These are phyloP conservation scores for Cucurbita pepo DNA, from an alignment of 306 rosid species.

Conservation along the genomic window DNA sequence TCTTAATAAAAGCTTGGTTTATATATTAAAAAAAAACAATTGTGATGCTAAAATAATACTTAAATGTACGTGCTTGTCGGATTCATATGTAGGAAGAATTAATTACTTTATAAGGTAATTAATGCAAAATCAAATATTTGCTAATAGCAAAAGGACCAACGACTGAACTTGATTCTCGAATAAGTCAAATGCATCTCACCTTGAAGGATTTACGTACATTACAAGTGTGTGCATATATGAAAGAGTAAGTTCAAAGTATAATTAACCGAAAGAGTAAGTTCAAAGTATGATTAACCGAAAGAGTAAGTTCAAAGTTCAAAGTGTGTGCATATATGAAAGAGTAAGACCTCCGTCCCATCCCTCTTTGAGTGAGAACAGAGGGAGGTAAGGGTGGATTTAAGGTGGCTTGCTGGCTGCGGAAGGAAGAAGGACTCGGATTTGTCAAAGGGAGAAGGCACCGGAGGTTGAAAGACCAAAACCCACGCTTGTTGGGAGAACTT, in stretches of 20 bases:
- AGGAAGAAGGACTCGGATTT: too few relatives aligned
- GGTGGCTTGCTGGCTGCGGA: too few relatives aligned
- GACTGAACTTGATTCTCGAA: neutral
- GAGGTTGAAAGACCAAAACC: too few relatives aligned
- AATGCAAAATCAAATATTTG: too few relatives aligned
- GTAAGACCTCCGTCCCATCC: too few relatives aligned
- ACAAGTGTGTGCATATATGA: neutral
- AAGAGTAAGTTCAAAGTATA: neutral
- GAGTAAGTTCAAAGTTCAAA: too few relatives aligned
- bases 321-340: too few relatives aligned
- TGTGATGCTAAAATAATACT: neutral
- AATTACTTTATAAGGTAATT: too few relatives aligned
- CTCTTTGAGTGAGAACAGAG: too few relatives aligned
- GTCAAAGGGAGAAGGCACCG: too few relatives aligned
- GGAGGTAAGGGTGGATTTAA: too few relatives aligned
- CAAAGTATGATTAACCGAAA: neutral
- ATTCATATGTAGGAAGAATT: neutral
- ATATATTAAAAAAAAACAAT: neutral
- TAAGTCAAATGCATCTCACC: neutral
- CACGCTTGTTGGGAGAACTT: too few relatives aligned
- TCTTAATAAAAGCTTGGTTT: neutral
- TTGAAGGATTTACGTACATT: neutral
- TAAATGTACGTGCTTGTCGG: neutral
- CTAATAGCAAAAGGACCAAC: neutral
- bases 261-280: neutral